phyloP scores from a whole-genome alignment of 352 stramenopile genomes.

The Pythium periplocum region DNA sequence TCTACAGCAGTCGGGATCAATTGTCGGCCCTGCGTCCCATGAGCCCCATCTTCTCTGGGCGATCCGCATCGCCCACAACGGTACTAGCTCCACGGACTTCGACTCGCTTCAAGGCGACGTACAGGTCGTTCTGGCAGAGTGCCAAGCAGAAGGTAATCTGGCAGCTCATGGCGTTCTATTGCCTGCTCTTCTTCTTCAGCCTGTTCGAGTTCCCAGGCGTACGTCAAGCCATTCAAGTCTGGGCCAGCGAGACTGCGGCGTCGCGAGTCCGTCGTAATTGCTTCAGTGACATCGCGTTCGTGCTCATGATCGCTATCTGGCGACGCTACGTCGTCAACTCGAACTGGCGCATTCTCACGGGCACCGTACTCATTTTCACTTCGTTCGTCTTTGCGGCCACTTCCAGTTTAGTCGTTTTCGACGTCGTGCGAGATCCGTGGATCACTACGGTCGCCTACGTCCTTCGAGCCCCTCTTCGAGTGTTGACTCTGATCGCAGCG shows the following conservation, averaged over 20 bases:
- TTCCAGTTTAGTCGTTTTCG: conserved; percentile 23
- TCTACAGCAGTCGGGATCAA: neutral
- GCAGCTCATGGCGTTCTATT: conserved; percentile 39
- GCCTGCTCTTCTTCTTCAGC: conserved; percentile 34
- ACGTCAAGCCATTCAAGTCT: conserved; percentile 17
- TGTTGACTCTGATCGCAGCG: conserved; percentile 22
- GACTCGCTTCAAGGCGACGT: conserved; percentile 12
- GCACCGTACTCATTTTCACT: conserved; percentile 8
- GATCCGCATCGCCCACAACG: neutral
- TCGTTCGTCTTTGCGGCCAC: conserved; percentile 9
- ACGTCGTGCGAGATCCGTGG: conserved; percentile 20
- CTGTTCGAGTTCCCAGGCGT: conserved; percentile 24
- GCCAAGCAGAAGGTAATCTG: conserved; percentile 40
- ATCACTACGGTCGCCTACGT: conserved; percentile 15
- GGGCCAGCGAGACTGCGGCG: conserved; percentile 10
- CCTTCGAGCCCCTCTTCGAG: conserved; percentile 16
- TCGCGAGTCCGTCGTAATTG: conserved; percentile 14
- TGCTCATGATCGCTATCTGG: conserved; percentile 20
- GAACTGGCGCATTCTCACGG: conserved; percentile 20
- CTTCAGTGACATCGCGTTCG: conserved; percentile 20
- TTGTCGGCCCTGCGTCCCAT: neutral
- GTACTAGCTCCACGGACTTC: neutral
- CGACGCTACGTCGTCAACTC: conserved; percentile 14
- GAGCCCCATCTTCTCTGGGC: neutral
- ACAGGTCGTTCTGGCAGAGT: conserved; percentile 17